phyloP scores from a whole-genome alignment of 768 basidiomycete genomes.

The Podaxis mareebaensis region DNA sequence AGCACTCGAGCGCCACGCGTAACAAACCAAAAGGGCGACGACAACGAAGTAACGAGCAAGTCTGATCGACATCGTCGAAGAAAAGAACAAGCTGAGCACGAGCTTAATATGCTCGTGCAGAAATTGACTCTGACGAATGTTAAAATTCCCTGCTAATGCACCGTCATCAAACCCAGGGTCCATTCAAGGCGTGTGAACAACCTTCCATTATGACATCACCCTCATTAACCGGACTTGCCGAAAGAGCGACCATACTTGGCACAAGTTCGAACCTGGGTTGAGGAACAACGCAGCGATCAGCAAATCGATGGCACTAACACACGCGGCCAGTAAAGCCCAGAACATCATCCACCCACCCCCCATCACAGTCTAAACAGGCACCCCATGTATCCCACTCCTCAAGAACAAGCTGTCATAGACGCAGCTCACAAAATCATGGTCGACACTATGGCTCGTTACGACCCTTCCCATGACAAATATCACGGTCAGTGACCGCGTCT shows the following conservation, averaged over 20 bases:
- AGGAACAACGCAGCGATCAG: background rate
- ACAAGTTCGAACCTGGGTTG: background rate
- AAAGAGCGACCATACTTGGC: background rate
- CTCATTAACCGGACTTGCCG: background rate
- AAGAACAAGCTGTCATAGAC: slow-evolving; percentile 52
- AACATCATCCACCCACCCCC: background rate
- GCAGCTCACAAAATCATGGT: slow-evolving; percentile 71
- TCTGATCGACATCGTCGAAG: slow-evolving; percentile 28
- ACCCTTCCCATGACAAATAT: slow-evolving; percentile 77
- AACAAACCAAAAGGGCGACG: slow-evolving; percentile 45
- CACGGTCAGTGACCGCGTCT: slow-evolving; percentile 54
- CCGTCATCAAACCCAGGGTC: too few relatives aligned
- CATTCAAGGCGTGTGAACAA: background rate
- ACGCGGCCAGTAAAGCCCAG: background rate
- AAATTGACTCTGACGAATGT: background rate
- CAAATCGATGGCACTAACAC: background rate
- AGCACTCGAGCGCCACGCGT: slow-evolving; percentile 14
- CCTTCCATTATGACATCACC: slow-evolving; percentile 5
- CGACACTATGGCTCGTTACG: slow-evolving; percentile 73
- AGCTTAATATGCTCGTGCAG: background rate
- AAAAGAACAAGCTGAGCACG: background rate
- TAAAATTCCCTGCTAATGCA: background rate
- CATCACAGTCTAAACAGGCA: background rate
- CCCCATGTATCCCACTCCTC: slow-evolving; percentile 50
- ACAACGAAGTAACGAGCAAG: slow-evolving; percentile 28